Evolutionary conservation across 2,329 filamentous ascomycete species (phyloP), one percentile per base, ranked within the genome.

Genomic region (Bipolaris victoriae): DNA sequence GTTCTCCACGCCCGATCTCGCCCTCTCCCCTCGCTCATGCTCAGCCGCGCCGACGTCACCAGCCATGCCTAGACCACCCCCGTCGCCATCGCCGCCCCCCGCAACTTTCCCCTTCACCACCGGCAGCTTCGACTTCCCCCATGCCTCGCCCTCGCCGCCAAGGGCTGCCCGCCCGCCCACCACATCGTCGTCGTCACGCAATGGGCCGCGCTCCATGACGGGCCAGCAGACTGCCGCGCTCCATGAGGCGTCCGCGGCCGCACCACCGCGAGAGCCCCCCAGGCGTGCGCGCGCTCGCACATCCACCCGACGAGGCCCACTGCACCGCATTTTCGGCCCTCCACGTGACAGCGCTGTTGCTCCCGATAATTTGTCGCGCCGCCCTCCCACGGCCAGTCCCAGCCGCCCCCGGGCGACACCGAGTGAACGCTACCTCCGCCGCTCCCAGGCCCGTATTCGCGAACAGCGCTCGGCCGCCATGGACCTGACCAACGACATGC

Each of bases 51-150:
- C 64, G 63, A 65, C 68, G 65, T 66, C 69, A 69, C 55, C 60
- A 35, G 74, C 29, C 29, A 31, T 74, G 70, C 69, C 72, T 49
- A 63, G 69, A 66, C 65, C 70, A 44, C 62, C 64, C 15, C 53
- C 72, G 13, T 67, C 72, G 22, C 63, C 69, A 36, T 67, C 72
- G 26, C 66, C 72, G 39, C 68, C 67, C 22, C 63, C 69, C 29
- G 50, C 66, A n/a, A 57, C 55, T 47, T 72, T 71, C 51, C 58
- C 72, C 52, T 75, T 72, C 64, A 72, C 72, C 35, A 71, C 72
- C 35, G 78, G 76, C 59, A 72, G 70, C 64, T 80, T 80, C 67
- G 80, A 82, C 68, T 76, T 76, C 51, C 80, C 80, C 20, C 77
- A 78, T 43, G 79, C 80, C 40, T 74, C 71, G n/a, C 57, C 68